Evolutionary conservation across 768 basidiomycete species (phyloP), one percentile per base, ranked within the genome.

Genomic region (Leucogyrophana mollusca): DNA sequence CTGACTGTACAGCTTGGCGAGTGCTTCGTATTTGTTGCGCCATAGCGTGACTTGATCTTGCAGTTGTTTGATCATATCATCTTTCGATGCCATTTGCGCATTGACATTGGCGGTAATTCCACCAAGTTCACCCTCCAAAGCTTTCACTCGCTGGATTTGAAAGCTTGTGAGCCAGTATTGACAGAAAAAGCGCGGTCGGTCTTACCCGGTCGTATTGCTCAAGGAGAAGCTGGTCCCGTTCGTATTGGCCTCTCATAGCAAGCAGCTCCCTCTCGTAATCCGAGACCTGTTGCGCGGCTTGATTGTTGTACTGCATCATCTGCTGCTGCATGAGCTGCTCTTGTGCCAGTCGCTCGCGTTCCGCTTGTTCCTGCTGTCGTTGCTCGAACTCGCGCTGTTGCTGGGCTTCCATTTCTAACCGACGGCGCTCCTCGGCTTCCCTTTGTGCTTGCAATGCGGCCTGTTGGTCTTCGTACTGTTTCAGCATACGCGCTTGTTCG

Each of bases 1-100:
- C 64, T 98, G 96, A 57, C 94, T 97, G 74, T 99, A 99, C 8
- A 99, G 80, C 67, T 98, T 99, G 35, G 96, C 96, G 48, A 99
- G 76, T 0, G 95, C 92, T 64, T 99, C 96, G 66, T 99, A 99
- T 69, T 99, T 99, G 73, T 91, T 94, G 46, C 93, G 86, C 96
- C 96, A 99, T 11, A 95, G 72, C 3, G 82, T 89, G 52, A 97
- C 94, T 69, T 99, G 96, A 59, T 96, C 91, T 60, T 98, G 95
- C 3, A 99, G 79, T 61, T 94, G 92, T 60, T 85, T 85, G 66
- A 98, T 95, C 58, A 98, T 72, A 11, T 96, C 94, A 62, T 99
- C 96, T 66, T 98, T 99, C 13, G 93, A 87, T 42, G 73, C 62
- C 71, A 96, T 76, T 65, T 98, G 96, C 4, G 89, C 85, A 50